Conservation (phyloP, 2,329 filamentous ascomycete genomes). For the Pyrenochaeta sp. region DNA sequence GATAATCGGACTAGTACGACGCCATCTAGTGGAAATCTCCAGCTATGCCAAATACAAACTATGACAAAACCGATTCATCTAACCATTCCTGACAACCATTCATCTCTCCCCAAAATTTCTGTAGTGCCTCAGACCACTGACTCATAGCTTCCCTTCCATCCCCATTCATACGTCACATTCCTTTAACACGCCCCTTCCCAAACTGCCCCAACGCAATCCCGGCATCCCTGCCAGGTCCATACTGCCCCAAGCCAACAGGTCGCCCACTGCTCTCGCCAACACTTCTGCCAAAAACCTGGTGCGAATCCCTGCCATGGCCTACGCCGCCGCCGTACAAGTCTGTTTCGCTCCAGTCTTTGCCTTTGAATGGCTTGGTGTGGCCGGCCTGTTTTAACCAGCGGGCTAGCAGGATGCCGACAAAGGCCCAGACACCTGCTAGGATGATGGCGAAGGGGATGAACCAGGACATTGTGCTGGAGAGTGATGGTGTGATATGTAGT, state of each 20-base stretch:
- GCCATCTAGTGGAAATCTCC: no score
- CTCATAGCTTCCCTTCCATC: background rate
- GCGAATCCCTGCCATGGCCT: constrained; percentile 13
- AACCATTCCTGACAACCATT: no score
- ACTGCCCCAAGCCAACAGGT: background rate
- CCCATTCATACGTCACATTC: constrained; percentile 11
- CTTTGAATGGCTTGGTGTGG: constrained; percentile 19
- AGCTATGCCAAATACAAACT: no score
- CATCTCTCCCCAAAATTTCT: no score
- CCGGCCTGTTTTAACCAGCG: constrained; percentile 29
- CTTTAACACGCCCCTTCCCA: constrained; percentile 27
- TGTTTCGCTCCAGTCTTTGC: constrained; percentile 5
- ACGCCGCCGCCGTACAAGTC: constrained; percentile 17
- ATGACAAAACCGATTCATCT: no score
- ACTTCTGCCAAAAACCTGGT: background rate
- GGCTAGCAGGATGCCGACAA: constrained; percentile 25
- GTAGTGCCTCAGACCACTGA: no score
- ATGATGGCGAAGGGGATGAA: constrained; percentile 26
- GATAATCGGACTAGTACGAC: no score
- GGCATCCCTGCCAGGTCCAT: constrained; percentile 7
- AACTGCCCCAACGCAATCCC: constrained; percentile 14
- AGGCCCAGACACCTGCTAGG: constrained; percentile 24
- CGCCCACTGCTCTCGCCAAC: background rate
- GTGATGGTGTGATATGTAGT: background rate
- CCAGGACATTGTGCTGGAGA: background rate